Conservation (phyloP, 2,329 filamentous ascomycete genomes). For the Zymoseptoria ardabiliae region DNA sequence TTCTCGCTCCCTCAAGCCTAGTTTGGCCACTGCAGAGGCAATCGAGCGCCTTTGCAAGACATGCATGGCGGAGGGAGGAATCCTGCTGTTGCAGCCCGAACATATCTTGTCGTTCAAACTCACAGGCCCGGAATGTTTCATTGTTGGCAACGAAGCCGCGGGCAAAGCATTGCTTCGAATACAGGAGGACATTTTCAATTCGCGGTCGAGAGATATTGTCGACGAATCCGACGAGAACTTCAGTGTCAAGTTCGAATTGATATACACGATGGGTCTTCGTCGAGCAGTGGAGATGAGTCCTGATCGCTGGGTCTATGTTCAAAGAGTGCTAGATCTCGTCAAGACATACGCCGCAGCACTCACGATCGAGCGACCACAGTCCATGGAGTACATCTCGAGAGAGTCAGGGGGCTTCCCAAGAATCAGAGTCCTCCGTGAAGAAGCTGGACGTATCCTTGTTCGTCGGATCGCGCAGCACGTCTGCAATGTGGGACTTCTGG, state of each 20-base stretch:
- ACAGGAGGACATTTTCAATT: constrained; percentile 44
- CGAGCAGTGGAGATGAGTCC: constrained; percentile 34
- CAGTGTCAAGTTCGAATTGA: constrained; percentile 34
- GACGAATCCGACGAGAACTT: constrained; percentile 51
- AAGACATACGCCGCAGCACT: constrained; percentile 2
- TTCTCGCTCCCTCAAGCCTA: constrained; percentile 43
- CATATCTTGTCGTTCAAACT: constrained; percentile 59
- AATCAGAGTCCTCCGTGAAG: constrained; percentile 46
- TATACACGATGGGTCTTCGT: constrained; percentile 39
- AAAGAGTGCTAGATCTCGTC: constrained; percentile 32
- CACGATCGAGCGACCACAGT: background rate
- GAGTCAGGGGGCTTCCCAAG: constrained; percentile 42
- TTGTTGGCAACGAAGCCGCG: constrained; percentile 38
- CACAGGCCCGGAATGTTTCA: constrained; percentile 51
- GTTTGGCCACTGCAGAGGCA: constrained; percentile 20
- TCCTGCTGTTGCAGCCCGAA: constrained; percentile 56
- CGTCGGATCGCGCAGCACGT: background rate
- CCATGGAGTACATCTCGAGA: constrained; percentile 8
- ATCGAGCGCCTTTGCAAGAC: constrained; percentile 37
- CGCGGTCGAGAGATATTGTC: constrained; percentile 50
- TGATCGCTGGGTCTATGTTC: constrained; percentile 32
- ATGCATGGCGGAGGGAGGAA: constrained; percentile 38
- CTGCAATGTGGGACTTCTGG: background rate
- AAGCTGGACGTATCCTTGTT: constrained; percentile 16
- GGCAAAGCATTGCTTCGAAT: constrained; percentile 44